Evolutionary conservation across 2,329 filamentous ascomycete genomes (phyloP).

Genomic region (Mollisiaceae sp.): DNA sequence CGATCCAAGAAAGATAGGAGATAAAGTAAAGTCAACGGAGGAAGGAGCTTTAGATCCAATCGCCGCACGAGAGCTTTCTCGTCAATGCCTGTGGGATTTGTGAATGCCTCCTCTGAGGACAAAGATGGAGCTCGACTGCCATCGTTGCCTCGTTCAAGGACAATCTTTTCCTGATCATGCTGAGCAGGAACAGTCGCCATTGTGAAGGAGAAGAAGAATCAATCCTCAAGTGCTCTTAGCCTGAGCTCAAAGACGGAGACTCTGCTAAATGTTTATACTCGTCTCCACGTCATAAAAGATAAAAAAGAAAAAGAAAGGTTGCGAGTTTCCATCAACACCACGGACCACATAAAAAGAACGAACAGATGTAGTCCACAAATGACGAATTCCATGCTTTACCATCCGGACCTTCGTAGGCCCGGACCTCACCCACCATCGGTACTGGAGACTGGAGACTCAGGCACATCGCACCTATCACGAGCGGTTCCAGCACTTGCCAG

Average conservation of each 20-base stretch:
- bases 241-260: not conserved
- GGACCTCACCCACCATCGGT: not conserved
- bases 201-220: not conserved
- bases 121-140: slow-evolving; percentile 10
- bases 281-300: too few species aligned
- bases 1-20: slow-evolving; percentile 62
- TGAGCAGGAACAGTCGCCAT: slow-evolving; percentile 5
- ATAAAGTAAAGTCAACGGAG: slow-evolving; percentile 60
- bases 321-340: not conserved
- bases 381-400: slow-evolving; percentile 1
- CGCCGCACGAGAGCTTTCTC: slow-evolving; percentile 64
- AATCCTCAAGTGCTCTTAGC: not conserved
- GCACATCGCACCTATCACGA: not conserved
- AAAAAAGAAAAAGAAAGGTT: too few species aligned
- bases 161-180: slow-evolving; percentile 6
- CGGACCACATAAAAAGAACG: not conserved
- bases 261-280: not conserved
- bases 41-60: slow-evolving; percentile 56
- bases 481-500: not conserved
- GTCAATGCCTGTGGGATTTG: slow-evolving; percentile 47
- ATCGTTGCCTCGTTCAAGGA: slow-evolving; percentile 5
- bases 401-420: not conserved
- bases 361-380: slow-evolving; percentile 1
- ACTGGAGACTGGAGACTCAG: not conserved
- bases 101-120: slow-evolving; percentile 26